phyloP scores from a whole-genome alignment of 2,329 filamentous ascomycete species.

The Epichloe brachyelytri region DNA sequence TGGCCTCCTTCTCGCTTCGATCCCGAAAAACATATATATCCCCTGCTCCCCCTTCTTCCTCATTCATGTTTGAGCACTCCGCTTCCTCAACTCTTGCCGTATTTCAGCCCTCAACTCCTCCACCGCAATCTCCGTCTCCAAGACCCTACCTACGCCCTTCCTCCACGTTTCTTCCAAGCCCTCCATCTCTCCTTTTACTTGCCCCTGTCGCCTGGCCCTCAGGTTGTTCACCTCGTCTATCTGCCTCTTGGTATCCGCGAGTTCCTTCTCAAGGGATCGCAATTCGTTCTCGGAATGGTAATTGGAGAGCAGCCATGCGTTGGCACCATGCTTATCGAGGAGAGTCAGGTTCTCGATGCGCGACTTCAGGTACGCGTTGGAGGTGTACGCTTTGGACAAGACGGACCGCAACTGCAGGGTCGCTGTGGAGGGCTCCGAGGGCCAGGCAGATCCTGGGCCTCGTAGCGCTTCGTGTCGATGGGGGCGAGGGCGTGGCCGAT shows the following conservation, averaged over 20 bases:
- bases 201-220: slow-evolving; percentile 58
- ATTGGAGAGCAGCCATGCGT: slow-evolving; percentile 84
- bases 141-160: slow-evolving; percentile 59
- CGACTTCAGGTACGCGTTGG: slow-evolving; percentile 37
- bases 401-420: slow-evolving; percentile 53
- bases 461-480: slow-evolving; percentile 69
- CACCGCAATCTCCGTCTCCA: slow-evolving; percentile 79
- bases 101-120: slow-evolving; percentile 58
- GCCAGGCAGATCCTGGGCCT: slow-evolving; percentile 46
- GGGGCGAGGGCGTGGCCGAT: slow-evolving; percentile 29
- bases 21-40: too few species aligned
- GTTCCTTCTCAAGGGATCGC: slow-evolving; percentile 56
- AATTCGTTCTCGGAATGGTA: slow-evolving; percentile 59
- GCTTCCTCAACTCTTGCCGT: slow-evolving; percentile 43
- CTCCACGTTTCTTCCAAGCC: slow-evolving; percentile 69
- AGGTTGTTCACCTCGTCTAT: slow-evolving; percentile 62
- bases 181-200: slow-evolving; percentile 57
- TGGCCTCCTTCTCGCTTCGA: too few species aligned
- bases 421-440: slow-evolving; percentile 8
- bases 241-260: slow-evolving; percentile 53
- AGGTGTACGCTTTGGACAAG: slow-evolving; percentile 40
- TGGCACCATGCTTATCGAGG: slow-evolving; percentile 73
- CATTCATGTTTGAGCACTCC: not conserved
- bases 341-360: slow-evolving; percentile 49
- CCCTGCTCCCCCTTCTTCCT: too few species aligned